These are phyloP conservation scores for Mycena sp. DNA, from an alignment of 1,284 basidiomycete species.

Conservation along the genomic window DNA sequence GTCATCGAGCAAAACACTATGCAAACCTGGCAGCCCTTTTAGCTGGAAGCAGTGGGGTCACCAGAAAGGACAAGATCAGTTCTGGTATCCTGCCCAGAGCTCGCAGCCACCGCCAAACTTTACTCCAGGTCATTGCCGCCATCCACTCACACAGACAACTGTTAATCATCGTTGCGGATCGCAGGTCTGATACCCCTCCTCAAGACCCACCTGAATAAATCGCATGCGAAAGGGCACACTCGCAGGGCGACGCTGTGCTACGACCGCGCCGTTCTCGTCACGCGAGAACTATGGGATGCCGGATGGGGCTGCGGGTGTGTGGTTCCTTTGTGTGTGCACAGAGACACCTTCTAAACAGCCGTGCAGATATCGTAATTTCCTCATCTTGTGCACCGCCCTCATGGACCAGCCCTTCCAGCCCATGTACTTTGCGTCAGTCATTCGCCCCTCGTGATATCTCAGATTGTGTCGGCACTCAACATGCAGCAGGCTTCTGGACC, in stretches of 20 bases:
- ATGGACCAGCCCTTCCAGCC: constrained; percentile 70
- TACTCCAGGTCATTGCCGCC: constrained; percentile 64
- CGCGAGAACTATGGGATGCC: constrained; percentile 65
- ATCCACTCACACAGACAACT: neutral
- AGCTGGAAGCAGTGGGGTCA: constrained; percentile 25
- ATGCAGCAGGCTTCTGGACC: constrained; percentile 22
- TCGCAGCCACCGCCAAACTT: constrained; percentile 70
- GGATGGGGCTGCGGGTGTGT: constrained; percentile 80
- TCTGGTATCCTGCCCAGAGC: constrained; percentile 66
- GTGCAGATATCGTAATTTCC: constrained; percentile 84
- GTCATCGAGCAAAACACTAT: constrained; percentile 4
- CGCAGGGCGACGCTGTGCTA: constrained; percentile 74
- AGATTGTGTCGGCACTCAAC: constrained; percentile 18
- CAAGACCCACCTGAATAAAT: constrained; percentile 61
- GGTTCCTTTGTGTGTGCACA: constrained; percentile 6
- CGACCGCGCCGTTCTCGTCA: constrained; percentile 68
- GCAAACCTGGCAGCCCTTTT: constrained; percentile 23
- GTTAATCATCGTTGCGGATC: neutral
- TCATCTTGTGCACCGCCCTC: constrained; percentile 82
- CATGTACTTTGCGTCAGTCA: constrained; percentile 66
- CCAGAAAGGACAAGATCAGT: constrained; percentile 56
- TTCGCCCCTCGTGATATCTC: constrained; percentile 2
- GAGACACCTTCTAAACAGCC: constrained; percentile 1
- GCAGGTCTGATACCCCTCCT: constrained; percentile 77
- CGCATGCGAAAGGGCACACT: constrained; percentile 61